phyloP scores from a whole-genome alignment of 371 early-diverging fungal species.

The Mortierella sp. region DNA sequence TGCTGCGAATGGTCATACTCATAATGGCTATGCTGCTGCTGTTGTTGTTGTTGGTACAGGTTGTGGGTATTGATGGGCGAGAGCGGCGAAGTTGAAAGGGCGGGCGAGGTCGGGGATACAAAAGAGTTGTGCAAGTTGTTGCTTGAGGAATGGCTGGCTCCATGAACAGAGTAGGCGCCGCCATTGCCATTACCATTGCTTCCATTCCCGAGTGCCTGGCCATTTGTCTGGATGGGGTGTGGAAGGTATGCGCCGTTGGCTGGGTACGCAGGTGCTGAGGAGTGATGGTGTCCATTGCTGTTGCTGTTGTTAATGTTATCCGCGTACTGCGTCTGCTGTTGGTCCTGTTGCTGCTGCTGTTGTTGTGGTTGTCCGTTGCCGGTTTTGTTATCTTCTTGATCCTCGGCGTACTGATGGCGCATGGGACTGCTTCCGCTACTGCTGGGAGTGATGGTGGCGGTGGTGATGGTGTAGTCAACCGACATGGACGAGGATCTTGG shows the following conservation, averaged over 20 bases:
- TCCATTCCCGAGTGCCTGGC: conserved; percentile 20
- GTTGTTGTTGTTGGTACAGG: conserved; percentile 30
- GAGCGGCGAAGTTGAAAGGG: conserved; percentile 27
- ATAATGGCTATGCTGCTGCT: conserved; percentile 36
- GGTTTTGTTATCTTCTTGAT: conserved; percentile 19
- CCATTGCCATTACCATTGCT: conserved; percentile 13
- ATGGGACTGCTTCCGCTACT: not conserved
- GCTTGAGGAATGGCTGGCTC: conserved; percentile 16
- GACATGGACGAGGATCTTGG: conserved; percentile 33
- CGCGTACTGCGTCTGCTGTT: conserved; percentile 10
- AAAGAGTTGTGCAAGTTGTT: conserved; percentile 30
- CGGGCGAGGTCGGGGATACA: conserved; percentile 44
- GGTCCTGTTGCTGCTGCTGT: conserved; percentile 22
- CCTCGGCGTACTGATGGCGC: conserved; percentile 24
- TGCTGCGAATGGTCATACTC: conserved; percentile 25
- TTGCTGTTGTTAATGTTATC: conserved; percentile 18
- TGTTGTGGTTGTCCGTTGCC: conserved; percentile 20
- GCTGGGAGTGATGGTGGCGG: not conserved
- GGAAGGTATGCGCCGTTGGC: conserved; percentile 27
- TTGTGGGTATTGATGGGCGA: conserved; percentile 15
- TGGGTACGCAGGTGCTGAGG: conserved; percentile 15
- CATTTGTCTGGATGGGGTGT: conserved; percentile 41
- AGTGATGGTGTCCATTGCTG: conserved; percentile 27
- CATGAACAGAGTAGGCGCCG: conserved; percentile 11
- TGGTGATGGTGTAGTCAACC: conserved; percentile 20